These are phyloP conservation scores for Yarrowia galli DNA, from an alignment of 1,139 yeast genomes.

Conservation along the genomic window DNA sequence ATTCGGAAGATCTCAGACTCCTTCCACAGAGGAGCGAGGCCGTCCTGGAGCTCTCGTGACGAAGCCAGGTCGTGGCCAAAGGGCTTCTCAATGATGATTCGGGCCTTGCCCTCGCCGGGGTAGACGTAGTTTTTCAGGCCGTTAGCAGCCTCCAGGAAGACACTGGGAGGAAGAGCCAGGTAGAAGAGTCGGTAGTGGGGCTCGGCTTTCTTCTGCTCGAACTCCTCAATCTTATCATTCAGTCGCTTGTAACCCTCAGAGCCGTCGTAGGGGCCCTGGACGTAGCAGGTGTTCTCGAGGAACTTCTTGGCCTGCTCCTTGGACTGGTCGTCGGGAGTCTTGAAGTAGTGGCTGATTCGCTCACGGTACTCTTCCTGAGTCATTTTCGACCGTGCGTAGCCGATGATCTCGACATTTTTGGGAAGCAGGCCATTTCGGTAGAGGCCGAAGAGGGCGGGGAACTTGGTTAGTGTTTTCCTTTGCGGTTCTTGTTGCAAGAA, in stretches of 20 bases:
- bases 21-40: constrained; percentile 81
- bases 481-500: no score
- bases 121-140: constrained; percentile 75
- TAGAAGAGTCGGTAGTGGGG: constrained; percentile 74
- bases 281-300: constrained; percentile 68
- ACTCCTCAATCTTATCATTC: constrained; percentile 60
- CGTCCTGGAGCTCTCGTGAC: constrained; percentile 75
- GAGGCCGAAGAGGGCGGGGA: constrained; percentile 55
- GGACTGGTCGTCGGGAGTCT: constrained; percentile 58
- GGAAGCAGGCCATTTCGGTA: constrained; percentile 84
- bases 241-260: constrained; percentile 73
- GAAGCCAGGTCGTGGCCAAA: constrained; percentile 90
- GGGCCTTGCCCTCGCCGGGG: constrained; percentile 70
- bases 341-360: constrained; percentile 71
- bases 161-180: constrained; percentile 94
- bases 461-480: constrained; percentile 43
- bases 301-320: constrained; percentile 65
- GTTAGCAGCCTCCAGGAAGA: constrained; percentile 78
- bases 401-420: constrained; percentile 72
- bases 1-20: constrained; percentile 95
- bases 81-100: constrained; percentile 95
- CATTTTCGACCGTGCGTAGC: constrained; percentile 88
- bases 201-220: constrained; percentile 59
- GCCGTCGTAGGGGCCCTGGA: constrained; percentile 79
- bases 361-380: constrained; percentile 68